Conservation (phyloP, 2,329 filamentous ascomycete species). For the Aspergillus ochraceoroseus region DNA sequence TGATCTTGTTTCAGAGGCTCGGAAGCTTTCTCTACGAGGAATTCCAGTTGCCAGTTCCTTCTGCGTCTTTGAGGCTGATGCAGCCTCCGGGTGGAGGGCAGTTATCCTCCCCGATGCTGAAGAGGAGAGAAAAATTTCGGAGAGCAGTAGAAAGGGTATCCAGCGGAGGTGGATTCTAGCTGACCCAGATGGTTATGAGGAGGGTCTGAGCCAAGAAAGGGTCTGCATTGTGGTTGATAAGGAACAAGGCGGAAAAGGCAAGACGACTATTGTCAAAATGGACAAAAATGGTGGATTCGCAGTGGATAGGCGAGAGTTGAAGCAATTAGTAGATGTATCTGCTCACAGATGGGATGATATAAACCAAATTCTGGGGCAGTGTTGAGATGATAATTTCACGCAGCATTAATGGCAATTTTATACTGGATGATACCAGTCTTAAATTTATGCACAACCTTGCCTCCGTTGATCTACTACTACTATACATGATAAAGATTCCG, state of each 20-base stretch:
- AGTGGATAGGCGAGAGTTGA: constrained; percentile 61
- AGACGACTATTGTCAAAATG: constrained; percentile 58
- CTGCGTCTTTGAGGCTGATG: constrained; percentile 65
- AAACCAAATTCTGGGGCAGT: constrained; percentile 40
- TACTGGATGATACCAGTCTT: constrained; percentile 28
- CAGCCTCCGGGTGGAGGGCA: constrained; percentile 37
- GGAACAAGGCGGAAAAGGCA: constrained; percentile 45
- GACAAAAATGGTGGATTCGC: constrained; percentile 78
- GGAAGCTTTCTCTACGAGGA: constrained; percentile 56
- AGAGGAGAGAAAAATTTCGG: constrained; percentile 36
- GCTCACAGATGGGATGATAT: constrained; percentile 61
- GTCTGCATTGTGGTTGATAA: constrained; percentile 75
- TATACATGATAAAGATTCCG: neutral
- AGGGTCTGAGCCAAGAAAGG: constrained; percentile 74
- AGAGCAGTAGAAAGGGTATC: constrained; percentile 41
- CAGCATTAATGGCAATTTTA: neutral
- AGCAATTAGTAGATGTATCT: constrained; percentile 55
- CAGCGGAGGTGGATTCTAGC: constrained; percentile 64
- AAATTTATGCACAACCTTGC: neutral
- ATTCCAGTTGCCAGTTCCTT: constrained; percentile 74
- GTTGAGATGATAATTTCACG: constrained; percentile 19
- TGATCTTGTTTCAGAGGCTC: constrained; percentile 52
- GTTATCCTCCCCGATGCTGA: constrained; percentile 34
- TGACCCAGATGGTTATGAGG: constrained; percentile 87
- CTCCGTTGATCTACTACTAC: neutral